Evolutionary conservation across 192 early-diverging fungal species (phyloP).

Genomic region (Mortierella hygrophila): DNA sequence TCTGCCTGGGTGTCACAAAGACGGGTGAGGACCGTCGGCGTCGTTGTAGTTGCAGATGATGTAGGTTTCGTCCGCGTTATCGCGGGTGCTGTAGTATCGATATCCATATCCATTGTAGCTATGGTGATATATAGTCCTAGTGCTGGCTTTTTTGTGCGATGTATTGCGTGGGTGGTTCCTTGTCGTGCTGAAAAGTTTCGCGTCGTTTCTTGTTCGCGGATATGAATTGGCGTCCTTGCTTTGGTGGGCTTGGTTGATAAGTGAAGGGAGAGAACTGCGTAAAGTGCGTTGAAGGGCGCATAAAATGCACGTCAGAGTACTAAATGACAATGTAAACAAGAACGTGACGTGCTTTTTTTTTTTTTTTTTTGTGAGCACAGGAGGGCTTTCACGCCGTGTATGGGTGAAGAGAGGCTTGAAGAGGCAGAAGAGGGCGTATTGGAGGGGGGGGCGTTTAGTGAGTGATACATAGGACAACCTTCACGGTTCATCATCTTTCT

Average conservation of each 20-base stretch:
- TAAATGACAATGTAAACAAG: background rate
- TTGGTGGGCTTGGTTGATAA: background rate
- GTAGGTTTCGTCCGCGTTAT: background rate
- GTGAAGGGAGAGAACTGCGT: background rate
- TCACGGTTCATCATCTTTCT: constrained; percentile 1
- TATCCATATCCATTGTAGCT: constrained; percentile 5
- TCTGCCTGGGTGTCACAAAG: constrained; percentile 39
- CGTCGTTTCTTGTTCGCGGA: background rate
- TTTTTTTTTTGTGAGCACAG: constrained; percentile 10
- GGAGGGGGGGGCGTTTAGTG: background rate
- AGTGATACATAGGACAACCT: background rate
- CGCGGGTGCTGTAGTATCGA: constrained; percentile 3
- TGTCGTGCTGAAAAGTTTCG: background rate
- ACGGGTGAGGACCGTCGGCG: constrained; percentile 14
- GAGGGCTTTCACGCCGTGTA: background rate
- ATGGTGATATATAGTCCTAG: background rate
- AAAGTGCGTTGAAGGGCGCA: no score
- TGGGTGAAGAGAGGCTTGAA: background rate
- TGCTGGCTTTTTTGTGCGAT: background rate
- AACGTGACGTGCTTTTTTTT: constrained; percentile 16
- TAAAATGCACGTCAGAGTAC: constrained; percentile 3
- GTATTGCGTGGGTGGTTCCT: background rate
- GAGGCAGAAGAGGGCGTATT: background rate
- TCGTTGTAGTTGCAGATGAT: constrained; percentile 1
- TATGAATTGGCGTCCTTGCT: background rate